Evolutionary conservation across 805 yeast species (phyloP), one percentile per base, ranked within the genome.

Genomic region (Candida ascalaphidarum): DNA sequence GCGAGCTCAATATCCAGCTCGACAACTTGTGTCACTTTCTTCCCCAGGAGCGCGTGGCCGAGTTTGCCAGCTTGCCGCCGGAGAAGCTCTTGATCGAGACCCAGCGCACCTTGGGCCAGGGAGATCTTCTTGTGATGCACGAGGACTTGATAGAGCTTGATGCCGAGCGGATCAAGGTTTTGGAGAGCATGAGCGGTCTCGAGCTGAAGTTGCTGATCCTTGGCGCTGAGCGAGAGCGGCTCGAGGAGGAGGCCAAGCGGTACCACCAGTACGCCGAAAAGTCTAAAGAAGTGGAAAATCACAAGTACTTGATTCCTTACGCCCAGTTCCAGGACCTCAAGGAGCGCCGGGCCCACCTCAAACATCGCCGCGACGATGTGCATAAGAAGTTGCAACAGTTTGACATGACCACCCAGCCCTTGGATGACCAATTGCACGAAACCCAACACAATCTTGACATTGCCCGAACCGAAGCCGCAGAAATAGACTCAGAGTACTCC

Each of bases 21-120:
- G 94, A 85, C 48, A 92, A 89, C 48, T 62, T 89, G 27, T 88
- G 97, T 46, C 96, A 89, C 48, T 92, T 92, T 46, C 59, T 92
- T 31, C 95, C 98, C 0, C 99, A 92, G 49, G 97, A 89, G 43
- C 67, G 94, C 34, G 97, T 92, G 5, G 89, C 94, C 2, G 85
- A 83, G 39, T 92, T 92, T 61, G 94, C 96, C 0, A 71, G 79
- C 3, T 58, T 84, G 39, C 69, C 81, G 17, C 82, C 94, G 1
- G 86, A 81, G 36, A 74, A 75, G 34, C 57, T 89, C 7, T 61
- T 92, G 9, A 44, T 62, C 15, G 94, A 84, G 43, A 83, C 95
- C 1, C 84, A 86, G 44, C 59, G 89, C 34, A 85, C 96, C 1
- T 71, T 85, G 18, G 83, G 81, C 4, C 61, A 71, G 28, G 71